Base-by-base conservation (phyloP, 2,329 filamentous ascomycete species). In the Pseudocercospora crystallina region DNA sequence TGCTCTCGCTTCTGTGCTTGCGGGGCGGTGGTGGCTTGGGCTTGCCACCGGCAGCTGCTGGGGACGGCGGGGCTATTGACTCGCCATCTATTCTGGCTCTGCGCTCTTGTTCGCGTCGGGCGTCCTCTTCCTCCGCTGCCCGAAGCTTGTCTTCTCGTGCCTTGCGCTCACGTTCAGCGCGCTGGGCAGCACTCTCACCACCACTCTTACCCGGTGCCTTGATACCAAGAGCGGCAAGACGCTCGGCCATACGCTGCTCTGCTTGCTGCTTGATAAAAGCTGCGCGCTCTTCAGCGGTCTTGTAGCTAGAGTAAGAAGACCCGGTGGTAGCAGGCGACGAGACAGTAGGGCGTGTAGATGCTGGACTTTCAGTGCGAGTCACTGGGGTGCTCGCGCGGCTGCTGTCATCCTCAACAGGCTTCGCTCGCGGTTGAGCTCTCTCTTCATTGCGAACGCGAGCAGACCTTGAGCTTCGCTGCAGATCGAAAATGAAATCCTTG, bases 201-300 rank as follows among this genome's bases (percentile, higher is more conserved):
- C 62, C 58, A 45, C 85, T 74, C 66, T 95, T 95, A 13, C 79
- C 78, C 5, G 89, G 86, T 29, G 90, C 84, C 69, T 90, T 95
- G 67, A 99, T 87, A 32, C 94, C 94, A 54, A 97, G 81, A 40
- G 92, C 92, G 53, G 94, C 94, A 64, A 99, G 82, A 53, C 94
- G 86, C 71, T 97, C 94, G 32, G 94, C 92, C 87, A 99, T 97
- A 53, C 92, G 89, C 67, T 92, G 89, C 69, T 97, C 91, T 8
- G 94, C 95, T 69, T 96, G 92, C 69, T 96, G 91, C 69, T 95
- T 95, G 66, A 97, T 96, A 65, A 95, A 96, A 5, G 92, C 90
- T 32, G 95, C 90, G 48, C 94, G 84, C 65, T 99, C 92, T 70
- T 97, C 91, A 0, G 91, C 87, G 0, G 91, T 96, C 71, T 88